These are phyloP conservation scores for Umbellularia californica DNA, from an alignment of 164 flowering plant species.

Conservation along the genomic window DNA sequence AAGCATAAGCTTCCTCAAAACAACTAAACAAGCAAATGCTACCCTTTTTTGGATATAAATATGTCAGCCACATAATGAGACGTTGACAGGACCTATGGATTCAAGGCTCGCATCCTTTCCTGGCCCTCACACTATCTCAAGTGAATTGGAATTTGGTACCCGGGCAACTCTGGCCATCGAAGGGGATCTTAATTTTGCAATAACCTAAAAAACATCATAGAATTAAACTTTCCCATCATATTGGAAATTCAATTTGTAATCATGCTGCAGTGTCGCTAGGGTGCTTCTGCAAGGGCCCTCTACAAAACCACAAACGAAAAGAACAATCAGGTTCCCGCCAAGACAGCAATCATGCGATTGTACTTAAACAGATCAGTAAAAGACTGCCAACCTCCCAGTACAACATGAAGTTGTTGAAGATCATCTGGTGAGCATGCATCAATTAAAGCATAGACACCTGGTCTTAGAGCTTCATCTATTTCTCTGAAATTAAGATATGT, in stretches of 20 bases:
- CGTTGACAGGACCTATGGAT: background rate
- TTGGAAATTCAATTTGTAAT: conserved; percentile 68
- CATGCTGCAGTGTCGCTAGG: conserved; percentile 59
- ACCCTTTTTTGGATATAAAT: background rate
- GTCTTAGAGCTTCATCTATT: conserved; percentile 80
- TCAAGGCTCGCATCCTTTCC: background rate
- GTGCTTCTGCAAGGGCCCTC: conserved; percentile 95
- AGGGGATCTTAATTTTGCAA: background rate
- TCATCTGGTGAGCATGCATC: conserved; percentile 76
- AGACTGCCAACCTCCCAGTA: conserved; percentile 61
- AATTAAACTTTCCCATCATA: conserved; percentile 76
- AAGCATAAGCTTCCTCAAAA: background rate
- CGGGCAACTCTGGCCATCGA: background rate
- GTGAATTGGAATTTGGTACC: background rate
- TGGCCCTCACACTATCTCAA: background rate
- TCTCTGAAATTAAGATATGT: conserved; percentile 47
- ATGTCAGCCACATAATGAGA: background rate
- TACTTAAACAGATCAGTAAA: background rate
- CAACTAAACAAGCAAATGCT: background rate
- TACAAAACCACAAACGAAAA: conserved; percentile 25
- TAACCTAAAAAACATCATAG: background rate
- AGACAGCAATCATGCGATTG: background rate
- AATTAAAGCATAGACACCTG: conserved; percentile 83
- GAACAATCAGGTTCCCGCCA: conserved; percentile 13
- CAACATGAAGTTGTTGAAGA: conserved; percentile 80